phyloP scores from a whole-genome alignment of 768 basidiomycete genomes.

The Lentinula sp. region DNA sequence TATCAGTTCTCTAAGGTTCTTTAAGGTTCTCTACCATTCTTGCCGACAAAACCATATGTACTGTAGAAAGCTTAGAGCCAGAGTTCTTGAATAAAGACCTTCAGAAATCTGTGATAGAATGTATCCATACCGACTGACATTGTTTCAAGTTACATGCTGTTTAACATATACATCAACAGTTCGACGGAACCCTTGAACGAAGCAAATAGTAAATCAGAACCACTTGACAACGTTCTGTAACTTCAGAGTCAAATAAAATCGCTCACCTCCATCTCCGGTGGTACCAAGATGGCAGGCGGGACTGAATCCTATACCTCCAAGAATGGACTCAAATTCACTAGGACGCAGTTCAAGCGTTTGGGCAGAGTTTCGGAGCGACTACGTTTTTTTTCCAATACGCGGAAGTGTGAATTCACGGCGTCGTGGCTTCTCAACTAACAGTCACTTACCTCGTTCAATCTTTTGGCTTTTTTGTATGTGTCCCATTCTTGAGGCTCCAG shows the following conservation, averaged over 20 bases:
- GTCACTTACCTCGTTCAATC: constrained; percentile 50
- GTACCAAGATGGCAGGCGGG: constrained; percentile 37
- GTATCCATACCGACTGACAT: neutral
- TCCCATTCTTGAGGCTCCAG: constrained; percentile 87
- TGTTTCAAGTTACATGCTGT: neutral
- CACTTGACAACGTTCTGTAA: constrained; percentile 1
- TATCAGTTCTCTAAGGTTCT: no score
- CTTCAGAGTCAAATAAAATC: neutral
- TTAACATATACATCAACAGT: constrained; percentile 53
- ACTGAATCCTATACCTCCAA: constrained; percentile 22
- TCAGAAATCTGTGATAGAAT: no score
- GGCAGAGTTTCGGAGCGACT: constrained; percentile 54
- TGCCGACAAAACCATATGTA: no score
- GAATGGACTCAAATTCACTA: constrained; percentile 48
- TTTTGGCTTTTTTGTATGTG: constrained; percentile 72
- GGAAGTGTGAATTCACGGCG: constrained; percentile 13
- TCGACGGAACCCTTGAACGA: constrained; percentile 47
- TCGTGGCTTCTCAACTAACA: neutral
- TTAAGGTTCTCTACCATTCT: no score
- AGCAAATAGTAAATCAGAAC: neutral
- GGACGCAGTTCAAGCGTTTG: constrained; percentile 55
- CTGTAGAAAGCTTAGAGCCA: no score
- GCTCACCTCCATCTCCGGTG: constrained; percentile 61
- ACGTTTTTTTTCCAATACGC: neutral
- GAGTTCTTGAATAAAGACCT: no score